phyloP scores from a whole-genome alignment of 495 filamentous ascomycete species.

The Tuber brumale region DNA sequence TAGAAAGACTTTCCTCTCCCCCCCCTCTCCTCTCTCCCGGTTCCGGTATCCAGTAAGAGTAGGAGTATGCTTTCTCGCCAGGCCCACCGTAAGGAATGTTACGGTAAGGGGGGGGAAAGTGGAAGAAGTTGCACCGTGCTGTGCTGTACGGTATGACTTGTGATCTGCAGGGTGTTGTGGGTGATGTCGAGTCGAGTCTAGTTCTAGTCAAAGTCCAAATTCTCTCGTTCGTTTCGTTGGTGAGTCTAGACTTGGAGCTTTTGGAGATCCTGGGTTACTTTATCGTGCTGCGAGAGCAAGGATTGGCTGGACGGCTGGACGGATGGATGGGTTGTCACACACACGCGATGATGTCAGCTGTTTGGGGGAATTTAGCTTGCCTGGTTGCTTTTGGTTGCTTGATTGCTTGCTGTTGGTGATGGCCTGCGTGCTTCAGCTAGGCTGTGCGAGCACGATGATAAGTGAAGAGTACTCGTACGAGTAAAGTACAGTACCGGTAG shows the following conservation, averaged over 20 bases:
- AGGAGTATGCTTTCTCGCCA: too few relatives aligned
- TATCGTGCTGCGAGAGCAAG: not conserved
- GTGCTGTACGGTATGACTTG: not conserved
- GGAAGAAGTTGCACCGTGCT: too few relatives aligned
- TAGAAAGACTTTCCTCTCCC: not conserved
- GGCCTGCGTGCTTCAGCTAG: not conserved
- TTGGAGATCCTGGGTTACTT: not conserved
- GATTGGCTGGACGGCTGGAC: not conserved
- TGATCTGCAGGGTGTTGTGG: conserved; percentile 1
- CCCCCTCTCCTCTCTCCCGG: not conserved
- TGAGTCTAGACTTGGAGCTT: not conserved
- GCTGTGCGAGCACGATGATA: not conserved
- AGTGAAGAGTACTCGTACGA: not conserved
- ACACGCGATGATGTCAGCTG: conserved; percentile 3
- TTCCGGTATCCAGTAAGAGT: not conserved
- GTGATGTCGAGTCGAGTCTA: conserved; percentile 1
- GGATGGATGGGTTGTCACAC: not conserved
- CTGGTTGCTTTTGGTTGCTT: not conserved
- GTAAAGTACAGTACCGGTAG: not conserved
- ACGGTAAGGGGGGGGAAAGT: too few relatives aligned
- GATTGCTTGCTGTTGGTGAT: not conserved
- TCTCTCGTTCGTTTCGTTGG: not conserved
- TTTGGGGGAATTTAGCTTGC: not conserved
- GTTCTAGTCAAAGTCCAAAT: not conserved
- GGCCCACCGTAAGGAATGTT: too few relatives aligned